Evolutionary conservation across 1,284 basidiomycete species (phyloP), one percentile per base, ranked within the genome.

Genomic region (Apiotrichum veenhuisii): DNA sequence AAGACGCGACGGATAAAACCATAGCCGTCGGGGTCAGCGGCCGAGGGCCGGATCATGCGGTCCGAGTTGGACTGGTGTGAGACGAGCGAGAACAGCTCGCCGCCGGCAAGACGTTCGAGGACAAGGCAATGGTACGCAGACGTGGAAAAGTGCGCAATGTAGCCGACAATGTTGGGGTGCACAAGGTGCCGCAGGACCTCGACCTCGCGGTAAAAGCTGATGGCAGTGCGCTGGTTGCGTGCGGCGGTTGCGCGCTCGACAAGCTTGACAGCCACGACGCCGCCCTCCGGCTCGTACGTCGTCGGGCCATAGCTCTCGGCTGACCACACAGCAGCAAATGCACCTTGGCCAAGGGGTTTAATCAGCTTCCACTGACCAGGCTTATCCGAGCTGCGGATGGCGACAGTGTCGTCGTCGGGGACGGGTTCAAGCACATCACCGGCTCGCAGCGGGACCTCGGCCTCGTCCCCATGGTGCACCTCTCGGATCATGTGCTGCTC

Each of bases 191-290:
- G 83, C 40, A 95, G 79, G 14, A 95, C 87, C 68, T 92, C 89
- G 14, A 91, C 90, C 75, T 94, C 91, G 26, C 91, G 81, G 42
- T 91, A 83, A 71, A 93, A 93, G 61, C 86, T 87, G 55, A 92
- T 89, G 33, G 87, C 77, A 59, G 89, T 89, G 50, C 89, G 79
- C 61, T 90, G 81, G 66, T 85, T 83, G 50, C 76, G 74, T 41
- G 80, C 79, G 64, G 81, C 84, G 25, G 80, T 65, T 40, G 80
- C 78, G 36, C 85, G 79, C 50, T 86, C 83, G 25, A 91, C 87
- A 80, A 92, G 83, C 80, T 94, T 94, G 68, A 94, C 84, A 9
- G 91, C 89, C 1, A 88, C 69, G 27, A 57, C 40, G 56, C 54
- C 58, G 40, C 54, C 50, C 36, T 63, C 51, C 36, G 26, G 33